phyloP scores from a whole-genome alignment of 495 filamentous ascomycete genomes.

The Lasiosphaeriaceae sp. region DNA sequence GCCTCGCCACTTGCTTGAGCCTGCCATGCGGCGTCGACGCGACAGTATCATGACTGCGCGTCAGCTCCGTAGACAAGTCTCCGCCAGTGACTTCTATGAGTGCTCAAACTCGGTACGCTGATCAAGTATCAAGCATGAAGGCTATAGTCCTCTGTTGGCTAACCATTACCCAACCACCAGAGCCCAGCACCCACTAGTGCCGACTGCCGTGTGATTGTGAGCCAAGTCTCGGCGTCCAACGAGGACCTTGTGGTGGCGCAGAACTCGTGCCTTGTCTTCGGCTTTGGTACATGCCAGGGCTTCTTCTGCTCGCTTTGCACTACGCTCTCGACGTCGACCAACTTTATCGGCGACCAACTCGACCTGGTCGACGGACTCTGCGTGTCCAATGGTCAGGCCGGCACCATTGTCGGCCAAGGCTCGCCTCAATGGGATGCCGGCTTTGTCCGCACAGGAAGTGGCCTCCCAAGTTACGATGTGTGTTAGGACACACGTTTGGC shows the following conservation, averaged over 20 bases:
- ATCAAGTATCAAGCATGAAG: background rate
- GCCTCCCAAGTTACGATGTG: slow-evolving; percentile 38
- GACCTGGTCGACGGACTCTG: slow-evolving; percentile 34
- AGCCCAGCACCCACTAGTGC: slow-evolving; percentile 20
- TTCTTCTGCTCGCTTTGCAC: slow-evolving; percentile 43
- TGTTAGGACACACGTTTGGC: slow-evolving; percentile 15
- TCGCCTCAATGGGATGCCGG: slow-evolving; percentile 40
- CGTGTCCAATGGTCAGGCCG: slow-evolving; percentile 31
- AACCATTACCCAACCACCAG: slow-evolving; percentile 13
- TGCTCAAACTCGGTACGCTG: slow-evolving; percentile 35
- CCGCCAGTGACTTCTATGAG: slow-evolving; percentile 34
- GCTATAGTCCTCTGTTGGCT: too few relatives aligned
- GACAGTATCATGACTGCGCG: slow-evolving; percentile 17
- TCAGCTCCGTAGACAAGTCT: slow-evolving; percentile 10
- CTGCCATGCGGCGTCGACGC: slow-evolving; percentile 13
- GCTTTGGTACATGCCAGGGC: slow-evolving; percentile 34
- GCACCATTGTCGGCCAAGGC: slow-evolving; percentile 35
- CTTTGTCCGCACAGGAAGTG: slow-evolving; percentile 26
- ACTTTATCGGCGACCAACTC: slow-evolving; percentile 39
- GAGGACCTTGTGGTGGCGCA: slow-evolving; percentile 31
- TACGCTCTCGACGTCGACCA: slow-evolving; percentile 31
- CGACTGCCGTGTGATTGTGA: slow-evolving; percentile 36
- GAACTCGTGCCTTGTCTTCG: slow-evolving; percentile 36
- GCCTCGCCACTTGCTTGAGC: slow-evolving; percentile 16
- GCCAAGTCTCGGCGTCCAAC: slow-evolving; percentile 28